phyloP scores from a whole-genome alignment of 805 yeast species.

The Maudiozyma turicensis region DNA sequence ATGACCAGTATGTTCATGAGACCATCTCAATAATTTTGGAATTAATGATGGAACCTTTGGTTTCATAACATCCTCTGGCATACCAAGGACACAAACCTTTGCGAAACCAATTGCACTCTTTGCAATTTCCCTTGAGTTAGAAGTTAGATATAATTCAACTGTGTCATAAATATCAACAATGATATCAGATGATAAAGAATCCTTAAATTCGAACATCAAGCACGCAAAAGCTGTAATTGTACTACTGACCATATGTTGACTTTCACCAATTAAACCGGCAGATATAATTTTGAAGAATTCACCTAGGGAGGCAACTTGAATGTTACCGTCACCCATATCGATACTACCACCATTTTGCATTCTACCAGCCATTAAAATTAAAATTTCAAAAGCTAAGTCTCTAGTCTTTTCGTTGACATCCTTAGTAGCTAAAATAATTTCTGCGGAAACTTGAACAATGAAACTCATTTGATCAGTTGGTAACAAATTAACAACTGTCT shows the following conservation, averaged over 20 bases:
- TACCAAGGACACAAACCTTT: constrained; percentile 73
- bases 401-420: constrained; percentile 90
- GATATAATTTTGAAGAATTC: constrained; percentile 89
- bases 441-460: constrained; percentile 75
- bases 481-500: constrained; percentile 46
- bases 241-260: constrained; percentile 97
- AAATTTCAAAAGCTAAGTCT: constrained; percentile 61
- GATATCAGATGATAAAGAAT: constrained; percentile 46
- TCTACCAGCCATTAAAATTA: constrained; percentile 70
- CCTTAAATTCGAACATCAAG: constrained; percentile 75
- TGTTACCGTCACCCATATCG: constrained; percentile 35
- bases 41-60: constrained; percentile 58
- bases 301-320: constrained; percentile 46
- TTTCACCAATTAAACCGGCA: constrained; percentile 91
- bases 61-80: constrained; percentile 69
- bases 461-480: constrained; percentile 62
- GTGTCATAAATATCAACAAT: constrained; percentile 73
- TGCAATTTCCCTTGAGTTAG: constrained; percentile 86
- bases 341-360: constrained; percentile 60
- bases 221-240: constrained; percentile 84
- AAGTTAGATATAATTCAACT: constrained; percentile 80
- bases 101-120: constrained; percentile 91
- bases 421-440: constrained; percentile 82
- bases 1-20: constrained; percentile 92
- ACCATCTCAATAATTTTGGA: constrained; percentile 75